Conservation (phyloP, 805 yeast species). For the Wickerhamomyces subpelliculosus region DNA sequence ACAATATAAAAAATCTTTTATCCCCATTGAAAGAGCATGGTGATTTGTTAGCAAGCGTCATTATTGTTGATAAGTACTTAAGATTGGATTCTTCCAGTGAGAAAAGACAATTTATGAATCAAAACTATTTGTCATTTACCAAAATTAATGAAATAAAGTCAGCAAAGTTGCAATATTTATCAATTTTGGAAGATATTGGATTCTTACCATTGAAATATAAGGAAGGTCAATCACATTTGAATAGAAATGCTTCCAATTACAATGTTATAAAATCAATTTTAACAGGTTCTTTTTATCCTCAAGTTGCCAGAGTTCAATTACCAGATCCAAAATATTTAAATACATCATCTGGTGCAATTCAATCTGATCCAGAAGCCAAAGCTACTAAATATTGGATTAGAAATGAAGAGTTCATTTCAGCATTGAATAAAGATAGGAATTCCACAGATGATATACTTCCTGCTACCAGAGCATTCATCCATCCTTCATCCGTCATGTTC, state of each 20-base stretch:
- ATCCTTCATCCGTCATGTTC: conserved; percentile 79
- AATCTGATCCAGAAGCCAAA: conserved; percentile 77
- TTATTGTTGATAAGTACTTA: conserved; percentile 51
- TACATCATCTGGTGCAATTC: conserved; percentile 72
- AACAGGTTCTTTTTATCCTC: conserved; percentile 80
- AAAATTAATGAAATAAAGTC: conserved; percentile 67
- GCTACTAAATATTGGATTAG: conserved; percentile 67
- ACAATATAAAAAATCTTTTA: conserved; percentile 44
- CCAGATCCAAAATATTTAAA: conserved; percentile 76
- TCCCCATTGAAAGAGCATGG: conserved; percentile 47
- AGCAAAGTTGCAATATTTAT: conserved; percentile 60
- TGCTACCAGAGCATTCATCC: conserved; percentile 69
- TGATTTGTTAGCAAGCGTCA: conserved; percentile 63
- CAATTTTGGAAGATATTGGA: conserved; percentile 71
- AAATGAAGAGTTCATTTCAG: conserved; percentile 42
- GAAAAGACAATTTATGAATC: conserved; percentile 41
- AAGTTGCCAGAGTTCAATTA: conserved; percentile 68
- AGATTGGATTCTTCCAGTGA: conserved; percentile 17
- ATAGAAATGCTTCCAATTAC: conserved; percentile 44
- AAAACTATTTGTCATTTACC: conserved; percentile 53
- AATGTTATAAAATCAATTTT: conserved; percentile 58
- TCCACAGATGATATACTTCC: conserved; percentile 33
- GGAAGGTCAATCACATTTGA: conserved; percentile 27
- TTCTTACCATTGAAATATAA: conserved; percentile 55
- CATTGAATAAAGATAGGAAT: conserved; percentile 7